These are phyloP conservation scores for Trichoderma afroharzianum DNA, from an alignment of 2,329 filamentous ascomycete species.

Conservation along the genomic window DNA sequence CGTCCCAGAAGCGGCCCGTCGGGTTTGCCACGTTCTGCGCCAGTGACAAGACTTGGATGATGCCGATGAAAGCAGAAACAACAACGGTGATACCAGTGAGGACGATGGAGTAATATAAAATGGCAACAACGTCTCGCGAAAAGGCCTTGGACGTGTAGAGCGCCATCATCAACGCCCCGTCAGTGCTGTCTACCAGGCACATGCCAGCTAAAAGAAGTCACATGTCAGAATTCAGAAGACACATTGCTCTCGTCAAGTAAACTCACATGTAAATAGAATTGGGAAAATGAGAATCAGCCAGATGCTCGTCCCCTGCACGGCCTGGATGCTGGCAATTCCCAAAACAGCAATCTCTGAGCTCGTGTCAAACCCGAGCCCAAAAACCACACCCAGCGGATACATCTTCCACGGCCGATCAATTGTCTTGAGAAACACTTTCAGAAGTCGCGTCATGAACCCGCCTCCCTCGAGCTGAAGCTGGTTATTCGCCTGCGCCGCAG, in stretches of 20 bases:
- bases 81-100: constrained; percentile 79
- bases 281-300: constrained; percentile 96
- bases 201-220: constrained; percentile 64
- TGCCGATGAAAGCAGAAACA: constrained; percentile 80
- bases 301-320: constrained; percentile 77
- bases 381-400: constrained; percentile 85
- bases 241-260: background rate
- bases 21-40: constrained; percentile 72
- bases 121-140: constrained; percentile 77
- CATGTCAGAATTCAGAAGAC: background rate
- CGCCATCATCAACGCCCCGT: constrained; percentile 92
- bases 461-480: constrained; percentile 70
- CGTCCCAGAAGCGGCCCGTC: constrained; percentile 81
- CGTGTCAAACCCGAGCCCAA: constrained; percentile 91
- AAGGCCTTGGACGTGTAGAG: constrained; percentile 81
- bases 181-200: constrained; percentile 89
- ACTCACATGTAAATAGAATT: constrained; percentile 74
- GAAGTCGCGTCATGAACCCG: constrained; percentile 68
- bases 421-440: constrained; percentile 73
- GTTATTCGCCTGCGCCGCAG: constrained; percentile 34
- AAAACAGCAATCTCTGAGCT: constrained; percentile 90
- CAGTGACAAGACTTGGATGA: constrained; percentile 78
- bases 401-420: constrained; percentile 86
- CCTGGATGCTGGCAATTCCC: constrained; percentile 85
- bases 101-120: constrained; percentile 90